A percentile compares a stretch with the other conserved stretches of the same genome.
These are phyloP conservation scores for Chaetomium strumarium DNA, from an alignment of 2,329 filamentous ascomycete genomes.

Conservation along the genomic window DNA sequence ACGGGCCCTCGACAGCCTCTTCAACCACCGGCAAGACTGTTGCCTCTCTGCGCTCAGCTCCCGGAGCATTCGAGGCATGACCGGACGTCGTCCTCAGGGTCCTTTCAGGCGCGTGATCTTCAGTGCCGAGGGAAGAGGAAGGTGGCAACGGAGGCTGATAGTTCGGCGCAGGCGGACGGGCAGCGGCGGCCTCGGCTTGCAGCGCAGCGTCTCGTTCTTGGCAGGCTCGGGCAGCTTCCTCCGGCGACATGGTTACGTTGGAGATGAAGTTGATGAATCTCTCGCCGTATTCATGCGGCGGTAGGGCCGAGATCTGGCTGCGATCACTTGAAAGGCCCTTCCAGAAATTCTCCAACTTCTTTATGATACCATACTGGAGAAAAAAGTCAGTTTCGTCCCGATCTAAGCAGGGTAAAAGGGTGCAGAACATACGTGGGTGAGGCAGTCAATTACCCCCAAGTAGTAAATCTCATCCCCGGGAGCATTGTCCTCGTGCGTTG, in stretches of 20 bases:
- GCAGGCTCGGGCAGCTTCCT: constrained; percentile 70
- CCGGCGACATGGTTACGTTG: constrained; percentile 81
- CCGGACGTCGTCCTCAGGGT: constrained; percentile 40
- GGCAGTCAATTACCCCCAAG: constrained; percentile 93
- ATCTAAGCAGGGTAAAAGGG: background rate
- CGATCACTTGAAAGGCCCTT: constrained; percentile 84
- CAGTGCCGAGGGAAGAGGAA: constrained; percentile 29
- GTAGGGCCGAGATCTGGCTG: constrained; percentile 84
- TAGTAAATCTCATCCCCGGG: constrained; percentile 94
- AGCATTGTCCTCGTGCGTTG: constrained; percentile 82
- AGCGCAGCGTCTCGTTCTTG: constrained; percentile 50
- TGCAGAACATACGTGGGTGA: constrained; percentile 74
- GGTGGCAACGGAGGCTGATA: constrained; percentile 42
- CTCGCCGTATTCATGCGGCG: constrained; percentile 85
- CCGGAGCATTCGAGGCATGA: constrained; percentile 20
- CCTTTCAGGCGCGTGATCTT: constrained; percentile 55
- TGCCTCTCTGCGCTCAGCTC: constrained; percentile 45
- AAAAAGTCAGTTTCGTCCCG: constrained; percentile 15
- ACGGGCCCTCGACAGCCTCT: constrained; percentile 74
- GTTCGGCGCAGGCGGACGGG: constrained; percentile 40
- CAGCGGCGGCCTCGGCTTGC: constrained; percentile 44
- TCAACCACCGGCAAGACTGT: constrained; percentile 74
- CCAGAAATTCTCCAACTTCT: constrained; percentile 94
- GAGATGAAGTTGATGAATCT: constrained; percentile 91
- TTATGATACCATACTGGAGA: constrained; percentile 81